Base-by-base conservation (phyloP, 2,329 filamentous ascomycete species). In the Thermothelomyces thermophilus region DNA sequence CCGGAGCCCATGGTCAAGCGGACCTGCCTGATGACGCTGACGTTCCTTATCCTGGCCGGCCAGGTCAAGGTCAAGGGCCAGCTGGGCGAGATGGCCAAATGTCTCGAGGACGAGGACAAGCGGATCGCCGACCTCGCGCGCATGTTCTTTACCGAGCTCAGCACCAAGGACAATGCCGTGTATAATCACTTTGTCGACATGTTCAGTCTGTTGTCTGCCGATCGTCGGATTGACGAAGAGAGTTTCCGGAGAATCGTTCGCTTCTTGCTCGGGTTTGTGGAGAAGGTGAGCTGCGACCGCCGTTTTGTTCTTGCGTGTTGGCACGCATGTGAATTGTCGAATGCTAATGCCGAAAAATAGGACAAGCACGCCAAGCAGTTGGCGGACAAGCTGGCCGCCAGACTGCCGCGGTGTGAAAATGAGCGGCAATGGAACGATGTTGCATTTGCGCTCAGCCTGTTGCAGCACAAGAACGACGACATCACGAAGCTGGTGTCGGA, bases 181-280 rank as follows among this genome's bases (percentile, higher is more conserved):
- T 98, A 98, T 69, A 98, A 98, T 66, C 91, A 98, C 71, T 98
- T 98, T 69, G 90, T 98, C 24, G 93, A 98, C 65, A 97, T 98
- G 88, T 98, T 98, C 69, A 91, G 87, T 63, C 72, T 97, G 57
- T 74, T 98, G 41, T 93, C 87, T 51, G 86, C 90, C 0, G 91
- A 94, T 60, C 79, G 80, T 46, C 80, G 75, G 26, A 74, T 98
- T 58, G 83, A 89, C 9, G 91, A 96, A 66, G 89, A 95, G 60
- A 82, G 86, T 20, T 84, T 98, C 69, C 83, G 80, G 65, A 79
- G 87, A 53, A 91, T 98, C 52, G 78, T 98, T 56, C 90, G 89
- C 64, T 98, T 98, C 70, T 70, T 98, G 64, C 83, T 94, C 55
- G 89, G 90, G 1, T 98, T 98, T 66, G 90, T 98, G 56, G 93